phyloP scores from a whole-genome alignment of 2,329 filamentous ascomycete genomes.

The Zalaria obscura region DNA sequence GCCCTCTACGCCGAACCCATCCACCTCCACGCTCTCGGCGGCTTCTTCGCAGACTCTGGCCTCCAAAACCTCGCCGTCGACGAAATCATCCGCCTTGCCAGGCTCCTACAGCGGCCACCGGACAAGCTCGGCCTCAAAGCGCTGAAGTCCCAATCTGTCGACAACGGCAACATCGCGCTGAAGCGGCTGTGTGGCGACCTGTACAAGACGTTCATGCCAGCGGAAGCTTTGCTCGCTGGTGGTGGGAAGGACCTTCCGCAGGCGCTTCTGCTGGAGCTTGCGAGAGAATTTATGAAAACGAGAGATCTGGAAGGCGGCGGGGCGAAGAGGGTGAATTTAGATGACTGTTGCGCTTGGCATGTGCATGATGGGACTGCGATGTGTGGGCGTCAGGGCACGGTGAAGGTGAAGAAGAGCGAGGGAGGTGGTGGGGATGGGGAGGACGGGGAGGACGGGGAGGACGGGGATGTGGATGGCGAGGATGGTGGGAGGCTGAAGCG shows the following conservation, averaged over 20 bases:
- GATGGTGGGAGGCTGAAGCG: too few species aligned
- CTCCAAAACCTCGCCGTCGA: background rate
- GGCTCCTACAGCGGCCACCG: background rate
- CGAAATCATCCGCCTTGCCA: background rate
- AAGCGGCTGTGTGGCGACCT: background rate
- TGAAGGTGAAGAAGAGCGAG: background rate
- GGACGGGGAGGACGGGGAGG: constrained; percentile 3
- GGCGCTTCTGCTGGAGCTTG: background rate
- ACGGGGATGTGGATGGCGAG: background rate
- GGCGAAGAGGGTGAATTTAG: background rate
- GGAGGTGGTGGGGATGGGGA: background rate
- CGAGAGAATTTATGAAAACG: background rate
- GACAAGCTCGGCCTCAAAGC: background rate
- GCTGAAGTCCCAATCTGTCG: too few species aligned
- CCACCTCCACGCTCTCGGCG: background rate
- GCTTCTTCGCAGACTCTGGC: background rate
- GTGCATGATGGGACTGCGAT: background rate
- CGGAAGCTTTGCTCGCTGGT: background rate
- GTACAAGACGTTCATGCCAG: background rate
- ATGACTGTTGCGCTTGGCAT: background rate
- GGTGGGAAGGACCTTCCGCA: background rate
- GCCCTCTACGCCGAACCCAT: background rate
- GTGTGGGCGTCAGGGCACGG: background rate
- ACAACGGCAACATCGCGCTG: background rate
- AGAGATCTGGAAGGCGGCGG: too few species aligned